Evolutionary conservation across 148 eudicot species (phyloP), one percentile per base, ranked within the genome.

Genomic region (Amaranthus palmeri): DNA sequence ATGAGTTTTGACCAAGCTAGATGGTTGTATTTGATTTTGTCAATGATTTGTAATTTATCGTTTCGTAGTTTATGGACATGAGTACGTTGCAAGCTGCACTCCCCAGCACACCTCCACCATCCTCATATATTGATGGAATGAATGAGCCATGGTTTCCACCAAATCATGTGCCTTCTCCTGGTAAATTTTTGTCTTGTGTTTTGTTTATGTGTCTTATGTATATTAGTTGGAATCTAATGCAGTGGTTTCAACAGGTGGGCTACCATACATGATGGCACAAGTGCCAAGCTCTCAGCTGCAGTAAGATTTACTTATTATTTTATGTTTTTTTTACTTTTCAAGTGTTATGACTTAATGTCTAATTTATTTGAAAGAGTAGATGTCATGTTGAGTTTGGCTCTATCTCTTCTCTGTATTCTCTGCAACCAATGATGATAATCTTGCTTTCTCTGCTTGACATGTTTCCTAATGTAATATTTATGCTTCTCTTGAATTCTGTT

Each of bases 41-140:
- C 17, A 45, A 51, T 60, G 55, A 76, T 43, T 59, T 54, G 47
- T 50, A 66, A 25, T 50, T 40, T n/a, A 51, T 3, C 68, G 53
- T 72, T 69, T 50, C 83, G 76, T 87, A 92, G 88, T 90, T 85
- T 74, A 76, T 86, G 83, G 87, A 86, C 84, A 90, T 88, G 96
- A 82, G 82, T 77, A 82, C 92, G 62, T 70, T 92, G 81, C 90
- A 88, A 80, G 81, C 85, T 64, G 87, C 86, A 53, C 76, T 92
- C 45, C 96, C 98, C 14, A 75, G 72, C 81, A 72, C 54, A 49
- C 84, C 85, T 43, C 69, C 58, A 64, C 83, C 86, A 72, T 61
- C 85, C 67, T 52, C 89, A 46, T 85, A 80, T 65, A 75, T 74
- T 42, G 82, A 72, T 82, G 95, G 77, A 74, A 75, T 69, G 42